Base-by-base conservation (phyloP, 1,284 basidiomycete genomes). In the Microbotryum intermedium region DNA sequence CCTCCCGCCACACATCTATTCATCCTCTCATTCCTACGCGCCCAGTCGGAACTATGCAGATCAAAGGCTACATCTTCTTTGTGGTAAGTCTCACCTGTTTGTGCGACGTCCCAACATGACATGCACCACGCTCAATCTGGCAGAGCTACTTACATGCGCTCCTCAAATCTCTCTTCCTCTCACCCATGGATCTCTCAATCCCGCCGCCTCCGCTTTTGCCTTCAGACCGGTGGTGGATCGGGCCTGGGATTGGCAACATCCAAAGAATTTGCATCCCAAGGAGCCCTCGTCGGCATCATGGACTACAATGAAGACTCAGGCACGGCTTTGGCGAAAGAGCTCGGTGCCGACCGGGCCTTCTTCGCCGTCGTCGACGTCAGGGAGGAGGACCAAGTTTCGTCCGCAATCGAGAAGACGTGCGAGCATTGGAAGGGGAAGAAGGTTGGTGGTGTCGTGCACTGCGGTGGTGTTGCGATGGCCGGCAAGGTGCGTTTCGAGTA, bases 371-470 rank as follows among this genome's bases (percentile, higher is more conserved):
- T 65, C 48, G 63, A 61, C 20, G 69, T 75, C 0, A 23, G 42
- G 4, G 49, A 39, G 3, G 74, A 39, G 34, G 11, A 39, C 13
- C 34, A 39, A 39, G 11, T 39, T 16, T 39, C 34, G 18, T 39
- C 34, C 10, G 34, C 74, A 1, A 68, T 75, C 55, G 28, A 39
- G 21, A 49, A 42, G 1, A 62, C 44, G 29, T 61, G 60, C 7
- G 71, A 72, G 23, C n/a, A 59, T 6, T 74, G 70, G 69, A 52
- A 66, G 3, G 55, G 52, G 1, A 47, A 60, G 4, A 51, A 42
- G 1, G 71, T 74, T 23, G 75, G 73, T 1, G 75, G 75, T 1
- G 71, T 72, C 7, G 69, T 76, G 16, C 72, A 75, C 56, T 72
- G 70, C 30, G 75, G 71, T 3, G 75, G 75, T 0, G 71, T 75